Conservation (phyloP, 2,329 filamentous ascomycete species). For the Pestalotiopsis sp. region DNA sequence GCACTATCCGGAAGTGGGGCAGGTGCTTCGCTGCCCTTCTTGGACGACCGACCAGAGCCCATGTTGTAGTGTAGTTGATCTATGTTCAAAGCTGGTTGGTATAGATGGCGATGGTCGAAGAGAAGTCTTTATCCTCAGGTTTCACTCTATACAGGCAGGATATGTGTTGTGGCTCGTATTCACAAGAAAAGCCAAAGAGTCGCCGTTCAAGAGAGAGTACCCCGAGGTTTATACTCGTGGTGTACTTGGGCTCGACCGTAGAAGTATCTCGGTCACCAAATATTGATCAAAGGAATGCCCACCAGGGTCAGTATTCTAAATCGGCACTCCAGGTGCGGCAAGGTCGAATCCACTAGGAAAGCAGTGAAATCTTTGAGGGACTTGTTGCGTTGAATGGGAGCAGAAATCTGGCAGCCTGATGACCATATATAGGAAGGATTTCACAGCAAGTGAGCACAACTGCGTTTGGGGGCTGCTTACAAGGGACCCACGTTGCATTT, state of each 20-base stretch:
- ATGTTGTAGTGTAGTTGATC: slow-evolving; percentile 16
- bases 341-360: slow-evolving; percentile 15
- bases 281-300: slow-evolving; percentile 25
- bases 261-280: slow-evolving; percentile 2
- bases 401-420: slow-evolving; percentile 9
- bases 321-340: slow-evolving; percentile 27
- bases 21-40: slow-evolving; percentile 14
- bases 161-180: not conserved
- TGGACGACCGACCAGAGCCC: slow-evolving; percentile 21
- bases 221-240: slow-evolving; percentile 18
- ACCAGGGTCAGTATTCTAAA: slow-evolving; percentile 23
- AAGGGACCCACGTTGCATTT: not conserved
- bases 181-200: not conserved
- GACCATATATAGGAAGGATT: slow-evolving; percentile 5
- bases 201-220: not conserved
- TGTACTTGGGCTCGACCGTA: no score
- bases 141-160: not conserved
- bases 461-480: slow-evolving; percentile 2
- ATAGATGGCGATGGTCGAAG: not conserved
- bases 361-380: slow-evolving; percentile 14
- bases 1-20: slow-evolving; percentile 18
- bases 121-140: not conserved
- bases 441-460: not conserved
- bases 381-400: slow-evolving; percentile 6
- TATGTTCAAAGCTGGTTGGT: not conserved